Evolutionary conservation across 345 rosid species (phyloP), one percentile per base, ranked within the genome.

Genomic region (Atalantia buxifolia): DNA sequence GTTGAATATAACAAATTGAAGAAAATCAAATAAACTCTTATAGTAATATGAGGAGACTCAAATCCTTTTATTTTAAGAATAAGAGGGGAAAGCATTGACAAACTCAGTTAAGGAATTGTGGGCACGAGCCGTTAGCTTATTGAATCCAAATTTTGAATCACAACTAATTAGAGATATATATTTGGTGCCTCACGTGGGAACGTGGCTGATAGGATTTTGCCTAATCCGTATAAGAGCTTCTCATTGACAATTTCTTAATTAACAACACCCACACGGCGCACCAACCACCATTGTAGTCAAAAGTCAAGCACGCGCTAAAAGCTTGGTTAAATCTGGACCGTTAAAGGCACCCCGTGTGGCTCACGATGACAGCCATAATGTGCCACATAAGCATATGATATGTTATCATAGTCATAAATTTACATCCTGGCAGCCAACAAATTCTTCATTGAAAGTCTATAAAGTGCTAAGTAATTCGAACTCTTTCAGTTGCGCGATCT

Each of bases 171-270:
- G 48, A 42, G 48, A 42, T 10, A 2, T 42, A 6, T 10, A 56
- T 25, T 3, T 25, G 66, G 19, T 57, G 50, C 28, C 61, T 40
- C 69, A 69, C 76, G 69, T 77, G 76, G 61, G 74, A 77, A 61
- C 69, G 61, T 42, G 69, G 67, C 57, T 68, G 57, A 31, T 66
- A 45, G n/a, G 48, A 65, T 48, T 75, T 25, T 64, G 42, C 22
- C 24, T 48, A 2, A 72, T 66, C 48, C 70, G 61, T 63, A 13
- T 30, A 12, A 28, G 61, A 64, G 71, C 71, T 48, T 75, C 78
- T 66, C 35, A 53, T 55, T 76, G 72, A 66, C 71, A 76, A 76
- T 21, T 31, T 45, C 14, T 75, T 48, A 25, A 42, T 12, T 5
- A 22, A 5, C 24, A 66, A 7, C 25, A 16, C n/a, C 19, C 60